Conservation (phyloP, 345 rosid genomes). For the Syzygium grande region DNA sequence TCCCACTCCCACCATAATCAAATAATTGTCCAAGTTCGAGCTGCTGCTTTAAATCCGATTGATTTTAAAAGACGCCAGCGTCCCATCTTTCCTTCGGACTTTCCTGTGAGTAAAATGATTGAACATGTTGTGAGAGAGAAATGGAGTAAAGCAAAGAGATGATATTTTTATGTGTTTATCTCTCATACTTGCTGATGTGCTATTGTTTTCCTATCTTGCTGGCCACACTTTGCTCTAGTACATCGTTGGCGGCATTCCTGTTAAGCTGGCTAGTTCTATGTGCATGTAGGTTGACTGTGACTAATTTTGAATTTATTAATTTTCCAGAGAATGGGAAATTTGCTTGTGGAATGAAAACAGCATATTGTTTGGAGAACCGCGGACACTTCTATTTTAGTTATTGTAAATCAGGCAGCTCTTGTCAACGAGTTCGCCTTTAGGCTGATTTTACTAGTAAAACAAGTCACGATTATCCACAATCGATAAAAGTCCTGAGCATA, state of each 20-base stretch:
- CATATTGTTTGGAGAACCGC: neutral
- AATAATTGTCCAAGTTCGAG: constrained; percentile 28
- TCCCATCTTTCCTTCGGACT: constrained; percentile 25
- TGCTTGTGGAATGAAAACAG: neutral
- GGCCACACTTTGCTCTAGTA: neutral
- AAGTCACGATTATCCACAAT: neutral
- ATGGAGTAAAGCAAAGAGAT: neutral
- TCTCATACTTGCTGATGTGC: neutral
- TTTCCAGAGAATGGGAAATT: neutral
- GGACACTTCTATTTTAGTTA: neutral
- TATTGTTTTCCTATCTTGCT: neutral
- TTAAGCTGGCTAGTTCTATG: neutral
- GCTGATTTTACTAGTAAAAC: neutral
- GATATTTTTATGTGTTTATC: neutral
- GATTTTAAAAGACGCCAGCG: constrained; percentile 31
- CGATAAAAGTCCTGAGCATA: neutral
- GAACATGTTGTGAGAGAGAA: neutral
- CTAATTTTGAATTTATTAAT: neutral
- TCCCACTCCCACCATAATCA: constrained; percentile 20
- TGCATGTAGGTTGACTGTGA: neutral
- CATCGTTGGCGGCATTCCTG: neutral
- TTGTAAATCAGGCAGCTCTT: neutral
- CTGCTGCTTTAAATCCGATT: constrained; percentile 42
- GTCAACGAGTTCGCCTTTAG: neutral
- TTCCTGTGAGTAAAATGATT: constrained; percentile 24